phyloP scores from a whole-genome alignment of 2,329 filamentous ascomycete species.

The Daldinia sp. region DNA sequence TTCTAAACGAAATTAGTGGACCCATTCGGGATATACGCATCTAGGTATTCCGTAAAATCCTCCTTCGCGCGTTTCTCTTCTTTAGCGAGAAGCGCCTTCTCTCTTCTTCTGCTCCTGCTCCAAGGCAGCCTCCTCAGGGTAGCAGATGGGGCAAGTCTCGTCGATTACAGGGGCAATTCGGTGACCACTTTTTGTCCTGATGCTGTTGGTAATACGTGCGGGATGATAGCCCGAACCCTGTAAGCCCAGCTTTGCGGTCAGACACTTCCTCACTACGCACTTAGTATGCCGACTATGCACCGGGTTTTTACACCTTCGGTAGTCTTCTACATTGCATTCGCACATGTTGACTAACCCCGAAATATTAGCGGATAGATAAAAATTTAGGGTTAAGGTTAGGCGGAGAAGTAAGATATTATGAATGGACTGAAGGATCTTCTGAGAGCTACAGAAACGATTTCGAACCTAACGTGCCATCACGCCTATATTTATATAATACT shows the following conservation, averaged over 20 bases:
- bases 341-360: slow-evolving; percentile 23
- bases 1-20: not conserved
- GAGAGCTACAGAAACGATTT: not conserved
- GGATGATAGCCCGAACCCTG: slow-evolving; percentile 36
- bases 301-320: slow-evolving; percentile 21
- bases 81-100: not conserved
- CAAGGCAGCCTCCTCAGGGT: slow-evolving; percentile 22
- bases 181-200: slow-evolving; percentile 9
- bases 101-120: slow-evolving; percentile 33
- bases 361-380: slow-evolving; percentile 11
- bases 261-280: slow-evolving; percentile 37
- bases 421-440: not conserved
- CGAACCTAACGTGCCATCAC: not conserved
- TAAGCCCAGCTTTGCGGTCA: slow-evolving; percentile 46
- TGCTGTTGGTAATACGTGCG: slow-evolving; percentile 37
- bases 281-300: slow-evolving; percentile 1
- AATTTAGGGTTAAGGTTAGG: not conserved
- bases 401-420: not conserved
- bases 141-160: slow-evolving; percentile 39
- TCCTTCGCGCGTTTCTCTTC: not conserved
- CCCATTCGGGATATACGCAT: not conserved
- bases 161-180: slow-evolving; percentile 26
- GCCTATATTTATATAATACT: not conserved
- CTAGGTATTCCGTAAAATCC: not conserved
- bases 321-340: slow-evolving; percentile 28